phyloP scores from a whole-genome alignment of 2,329 filamentous ascomycete genomes.

The Aspergillus fijiensis region DNA sequence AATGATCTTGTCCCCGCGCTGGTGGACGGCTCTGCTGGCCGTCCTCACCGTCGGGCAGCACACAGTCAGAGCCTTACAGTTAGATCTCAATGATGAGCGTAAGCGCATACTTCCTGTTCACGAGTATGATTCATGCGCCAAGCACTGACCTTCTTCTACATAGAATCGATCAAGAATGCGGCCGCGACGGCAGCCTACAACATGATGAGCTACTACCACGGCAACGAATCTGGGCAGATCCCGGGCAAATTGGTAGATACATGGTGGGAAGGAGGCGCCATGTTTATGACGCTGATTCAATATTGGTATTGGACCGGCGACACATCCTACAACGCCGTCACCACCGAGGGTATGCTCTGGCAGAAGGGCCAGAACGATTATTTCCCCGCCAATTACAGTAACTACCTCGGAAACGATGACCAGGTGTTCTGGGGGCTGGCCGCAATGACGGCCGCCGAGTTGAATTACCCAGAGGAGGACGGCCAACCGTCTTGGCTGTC shows the following conservation, averaged over 20 bases:
- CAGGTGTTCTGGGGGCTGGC: slow-evolving; percentile 84
- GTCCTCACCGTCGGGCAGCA: slow-evolving; percentile 12
- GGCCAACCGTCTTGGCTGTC: slow-evolving; percentile 72
- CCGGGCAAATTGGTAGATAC: slow-evolving; percentile 43
- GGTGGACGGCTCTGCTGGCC: slow-evolving; percentile 11
- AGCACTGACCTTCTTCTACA: not conserved
- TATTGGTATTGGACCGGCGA: slow-evolving; percentile 85
- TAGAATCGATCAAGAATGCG: slow-evolving; percentile 36
- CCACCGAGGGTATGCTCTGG: slow-evolving; percentile 66
- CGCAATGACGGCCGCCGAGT: slow-evolving; percentile 74
- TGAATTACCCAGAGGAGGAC: slow-evolving; percentile 69
- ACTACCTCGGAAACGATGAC: slow-evolving; percentile 54
- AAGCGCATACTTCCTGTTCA: not conserved
- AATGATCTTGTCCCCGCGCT: slow-evolving; percentile 10
- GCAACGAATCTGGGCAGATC: slow-evolving; percentile 38
- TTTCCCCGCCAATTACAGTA: slow-evolving; percentile 63
- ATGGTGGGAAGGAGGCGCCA: slow-evolving; percentile 70
- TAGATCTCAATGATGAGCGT: slow-evolving; percentile 25
- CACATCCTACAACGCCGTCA: slow-evolving; percentile 66
- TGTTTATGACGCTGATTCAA: slow-evolving; percentile 70
- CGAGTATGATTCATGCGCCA: not conserved
- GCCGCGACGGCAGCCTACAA: slow-evolving; percentile 38
- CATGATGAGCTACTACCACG: slow-evolving; percentile 42
- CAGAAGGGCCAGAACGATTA: slow-evolving; percentile 76
- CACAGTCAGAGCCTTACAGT: slow-evolving; percentile 15